A percentile compares a stretch with the other conserved stretches of the same genome.
These are phyloP conservation scores for Sporothrix mexicana DNA, from an alignment of 2,329 filamentous ascomycete species.

Conservation along the genomic window DNA sequence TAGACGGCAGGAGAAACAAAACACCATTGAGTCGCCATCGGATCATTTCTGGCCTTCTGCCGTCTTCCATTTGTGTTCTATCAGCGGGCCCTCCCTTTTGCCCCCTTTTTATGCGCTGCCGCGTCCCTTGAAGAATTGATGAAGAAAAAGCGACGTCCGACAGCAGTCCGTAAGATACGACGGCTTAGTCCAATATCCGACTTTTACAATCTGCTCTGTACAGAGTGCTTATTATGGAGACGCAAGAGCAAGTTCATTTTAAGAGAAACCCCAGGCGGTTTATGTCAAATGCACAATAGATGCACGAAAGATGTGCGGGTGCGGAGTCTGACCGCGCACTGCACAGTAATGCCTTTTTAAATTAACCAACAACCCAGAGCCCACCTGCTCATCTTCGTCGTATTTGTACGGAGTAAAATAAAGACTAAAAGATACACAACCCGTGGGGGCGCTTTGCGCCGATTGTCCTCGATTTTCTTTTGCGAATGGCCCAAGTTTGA, in stretches of 20 bases:
- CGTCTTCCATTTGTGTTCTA: constrained; percentile 23
- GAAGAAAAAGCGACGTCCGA: neutral
- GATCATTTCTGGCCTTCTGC: constrained; percentile 4
- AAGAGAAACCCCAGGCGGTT: neutral
- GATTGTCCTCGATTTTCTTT: too few relatives aligned
- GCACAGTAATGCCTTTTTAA: neutral
- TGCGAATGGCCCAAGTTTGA: neutral
- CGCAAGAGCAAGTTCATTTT: neutral
- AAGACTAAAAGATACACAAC: neutral
- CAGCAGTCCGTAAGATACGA: neutral
- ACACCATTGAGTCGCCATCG: neutral
- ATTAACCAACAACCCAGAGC: neutral
- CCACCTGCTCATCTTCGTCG: neutral
- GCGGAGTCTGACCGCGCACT: neutral
- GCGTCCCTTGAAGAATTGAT: constrained; percentile 20
- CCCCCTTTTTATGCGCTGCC: constrained; percentile 4
- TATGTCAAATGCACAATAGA: neutral
- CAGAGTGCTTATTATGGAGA: neutral
- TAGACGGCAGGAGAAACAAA: neutral
- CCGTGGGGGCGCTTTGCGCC: neutral
- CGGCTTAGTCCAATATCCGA: neutral
- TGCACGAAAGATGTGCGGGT: neutral
- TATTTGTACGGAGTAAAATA: too few relatives aligned
- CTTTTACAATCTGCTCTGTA: too few relatives aligned
- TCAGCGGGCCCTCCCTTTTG: constrained; percentile 14